These are phyloP conservation scores for Conoideocrella luteorostrata DNA, from an alignment of 2,329 filamentous ascomycete species.

Conservation along the genomic window DNA sequence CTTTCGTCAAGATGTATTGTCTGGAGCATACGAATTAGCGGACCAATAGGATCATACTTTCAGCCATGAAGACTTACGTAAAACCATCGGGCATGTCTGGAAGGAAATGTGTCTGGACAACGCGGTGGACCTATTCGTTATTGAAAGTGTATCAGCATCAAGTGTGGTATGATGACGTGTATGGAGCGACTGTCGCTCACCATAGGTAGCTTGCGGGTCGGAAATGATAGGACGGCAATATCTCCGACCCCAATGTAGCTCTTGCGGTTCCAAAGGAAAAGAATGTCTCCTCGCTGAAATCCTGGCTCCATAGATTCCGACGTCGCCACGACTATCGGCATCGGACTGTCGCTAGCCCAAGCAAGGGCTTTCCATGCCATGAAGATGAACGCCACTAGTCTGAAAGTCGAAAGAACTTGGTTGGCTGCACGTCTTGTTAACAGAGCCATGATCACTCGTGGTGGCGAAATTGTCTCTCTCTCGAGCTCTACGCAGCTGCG, in stretches of 20 bases:
- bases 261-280: constrained; percentile 1
- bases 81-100: not conserved
- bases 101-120: not conserved
- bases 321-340: not conserved
- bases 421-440: not conserved
- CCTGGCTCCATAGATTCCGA: constrained; percentile 1
- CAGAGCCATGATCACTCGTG: not conserved
- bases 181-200: not conserved
- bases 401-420: not conserved
- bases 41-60: not conserved
- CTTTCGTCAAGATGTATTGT: constrained; percentile 1
- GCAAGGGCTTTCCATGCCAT: not conserved
- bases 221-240: not conserved
- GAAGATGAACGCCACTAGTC: not conserved
- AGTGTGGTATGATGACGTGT: not conserved
- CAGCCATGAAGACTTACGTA: not conserved
- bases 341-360: not conserved
- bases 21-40: not conserved
- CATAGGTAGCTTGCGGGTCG: not conserved
- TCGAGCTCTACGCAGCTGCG: no score
- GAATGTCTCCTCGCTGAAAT: not conserved
- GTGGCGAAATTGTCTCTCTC: not conserved
- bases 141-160: not conserved
- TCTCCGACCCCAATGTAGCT: not conserved
- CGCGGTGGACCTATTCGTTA: not conserved